Percentiles rank a stretch among this genome's conserved stretches.
Evolutionary conservation across 2,329 filamentous ascomycete species (phyloP).

Genomic region (Colletotrichum somersetense): DNA sequence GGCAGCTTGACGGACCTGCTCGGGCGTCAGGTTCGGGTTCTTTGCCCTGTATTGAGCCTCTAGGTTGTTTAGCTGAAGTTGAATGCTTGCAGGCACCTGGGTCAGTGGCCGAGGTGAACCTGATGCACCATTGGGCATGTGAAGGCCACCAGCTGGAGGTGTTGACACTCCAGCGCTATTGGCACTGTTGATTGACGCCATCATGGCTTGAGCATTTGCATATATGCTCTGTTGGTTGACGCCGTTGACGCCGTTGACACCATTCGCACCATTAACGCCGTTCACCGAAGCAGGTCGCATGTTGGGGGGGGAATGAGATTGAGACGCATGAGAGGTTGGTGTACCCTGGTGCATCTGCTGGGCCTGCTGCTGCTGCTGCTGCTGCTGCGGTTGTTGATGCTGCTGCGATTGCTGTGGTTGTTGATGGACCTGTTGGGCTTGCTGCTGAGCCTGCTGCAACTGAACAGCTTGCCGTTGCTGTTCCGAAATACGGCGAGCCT

Average conservation of each 20-base stretch:
- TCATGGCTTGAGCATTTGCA: constrained; percentile 65
- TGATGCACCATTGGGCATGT: constrained; percentile 60
- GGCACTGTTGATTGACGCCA: constrained; percentile 62
- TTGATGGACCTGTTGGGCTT: constrained; percentile 43
- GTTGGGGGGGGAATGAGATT: constrained; percentile 56
- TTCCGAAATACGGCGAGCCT: constrained; percentile 75
- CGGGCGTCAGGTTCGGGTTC: constrained; percentile 63
- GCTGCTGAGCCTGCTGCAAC: constrained; percentile 57
- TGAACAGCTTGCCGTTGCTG: constrained; percentile 69
- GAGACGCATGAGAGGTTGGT: constrained; percentile 49
- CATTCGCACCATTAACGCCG: constrained; percentile 37
- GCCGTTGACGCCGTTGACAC: constrained; percentile 54
- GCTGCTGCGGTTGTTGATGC: constrained; percentile 67
- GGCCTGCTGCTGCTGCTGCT: constrained; percentile 59
- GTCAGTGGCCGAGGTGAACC: constrained; percentile 60
- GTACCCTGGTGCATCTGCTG: constrained; percentile 49
- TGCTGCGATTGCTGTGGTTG: constrained; percentile 51
- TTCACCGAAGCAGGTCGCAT: constrained; percentile 51
- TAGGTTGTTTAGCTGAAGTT: constrained; percentile 63
- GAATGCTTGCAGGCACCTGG: constrained; percentile 61
- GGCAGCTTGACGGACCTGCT: constrained; percentile 64
- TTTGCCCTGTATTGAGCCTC: constrained; percentile 65
- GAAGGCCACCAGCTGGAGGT: constrained; percentile 59
- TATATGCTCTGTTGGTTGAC: constrained; percentile 66
- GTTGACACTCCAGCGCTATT: constrained; percentile 59